Base-by-base conservation (phyloP, 78 protist genomes). In the Dictyostelium purpureum region DNA sequence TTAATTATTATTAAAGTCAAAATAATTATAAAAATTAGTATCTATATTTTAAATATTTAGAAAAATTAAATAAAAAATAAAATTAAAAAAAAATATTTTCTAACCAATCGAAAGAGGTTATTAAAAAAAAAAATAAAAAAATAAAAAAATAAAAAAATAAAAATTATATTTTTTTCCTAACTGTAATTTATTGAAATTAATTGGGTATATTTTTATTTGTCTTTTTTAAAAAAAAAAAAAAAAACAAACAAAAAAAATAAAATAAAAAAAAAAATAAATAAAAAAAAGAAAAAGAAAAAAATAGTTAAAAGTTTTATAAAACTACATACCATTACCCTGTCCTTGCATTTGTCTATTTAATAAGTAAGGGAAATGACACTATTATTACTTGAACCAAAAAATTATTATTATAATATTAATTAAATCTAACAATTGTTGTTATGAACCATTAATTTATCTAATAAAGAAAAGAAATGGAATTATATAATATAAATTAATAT, bases 301-400 rank as follows among this genome's bases (percentile, higher is more conserved):
- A 18, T n/a, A n/a, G n/a, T n/a, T n/a, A n/a, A n/a, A n/a, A n/a
- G n/a, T n/a, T n/a, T n/a, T n/a, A n/a, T n/a, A n/a, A n/a, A n/a
- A n/a, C n/a, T n/a, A 73, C 45, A 47, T 49, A 73, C 63, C 63
- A 73, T 71, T 71, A 71, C 61, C 47, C 63, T 70, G 77, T 31
- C 77, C 77, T 42, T 73, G 79, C 79, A 73, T 73, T 63, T 63
- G 71, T 63, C 33, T 59, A 33, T 47, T 47, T 47, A 47, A 47
- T 14, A 47, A 47, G 12, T 14, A 47, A 16, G 52, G 12, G 7
- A 2, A 14, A 47, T 16, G 0, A 47, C 12, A 47, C 7, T 14
- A 47, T 47, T 10, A 47, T 47, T 14, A 47, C 7, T 14, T 14
- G 7, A 47, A 14, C 7, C 12, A 47, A 14, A 47, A 47, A 47